Evolutionary conservation across 164 flowering plant genomes (phyloP), one percentile per base, ranked within the genome.

Genomic region (Berberis thunbergii): DNA sequence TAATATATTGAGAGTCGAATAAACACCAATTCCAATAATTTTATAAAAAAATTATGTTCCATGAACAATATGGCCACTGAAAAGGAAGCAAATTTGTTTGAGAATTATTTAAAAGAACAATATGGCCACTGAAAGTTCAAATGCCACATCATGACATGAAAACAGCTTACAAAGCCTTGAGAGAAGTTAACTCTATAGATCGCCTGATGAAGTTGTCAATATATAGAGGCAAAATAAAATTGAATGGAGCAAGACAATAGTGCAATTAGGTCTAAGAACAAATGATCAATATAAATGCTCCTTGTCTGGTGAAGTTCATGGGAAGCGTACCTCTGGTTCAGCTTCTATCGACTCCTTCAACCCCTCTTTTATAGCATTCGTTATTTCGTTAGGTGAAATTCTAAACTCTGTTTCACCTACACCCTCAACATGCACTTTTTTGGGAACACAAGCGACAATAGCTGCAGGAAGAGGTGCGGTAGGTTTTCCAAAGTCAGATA

Each of bases 381-480:
- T 78, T 38, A 95, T 89, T 76, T 95, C 97, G 66, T 61, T 55
- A 10, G 97, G 84, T 39, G 80, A 70, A 79, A 95, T 86, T 69
- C 70, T 79, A 66, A 95, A 89, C 43, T 85, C 96, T 13, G 84
- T 74, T 77, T 95, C 99, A 70, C 97, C 98, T 2, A 71, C 43
- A 68, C 80, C 97, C 66, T 95, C 97, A 64, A 80, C 67, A 68
- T 95, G 95, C 50, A 86, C 83, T 70, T 82, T 91, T 67, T 72
- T 89, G 3, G 99, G 99, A 67, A 95, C 96, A 78, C 99, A 95
- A 6, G 97, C 99, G 73, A 95, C 97, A 72, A 95, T 86, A 13
- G 99, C 98, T 12, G 99, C 90, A 69, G 99, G 96, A 72, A 72
- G 78, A 4, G 99, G 96, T 68, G 97, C 94, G 69, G 80, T 77